Evolutionary conservation across 2,329 filamentous ascomycete genomes (phyloP), one percentile per base, ranked within the genome.

Genomic region (Chaetomium olivaceum): DNA sequence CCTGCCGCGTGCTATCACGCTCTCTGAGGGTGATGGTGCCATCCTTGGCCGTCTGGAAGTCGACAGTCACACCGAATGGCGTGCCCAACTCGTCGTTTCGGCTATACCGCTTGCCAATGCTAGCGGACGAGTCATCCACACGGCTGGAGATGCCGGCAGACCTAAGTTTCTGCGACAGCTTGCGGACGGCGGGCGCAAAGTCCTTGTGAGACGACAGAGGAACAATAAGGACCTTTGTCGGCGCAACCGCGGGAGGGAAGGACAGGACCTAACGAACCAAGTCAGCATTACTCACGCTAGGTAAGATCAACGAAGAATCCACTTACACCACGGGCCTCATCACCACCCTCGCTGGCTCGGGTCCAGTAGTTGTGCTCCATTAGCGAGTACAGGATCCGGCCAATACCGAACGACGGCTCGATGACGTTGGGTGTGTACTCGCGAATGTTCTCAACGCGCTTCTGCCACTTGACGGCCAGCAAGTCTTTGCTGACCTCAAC

Each of bases 311-410:
- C 39, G 21, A 60, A 61, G 56, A 58, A 65, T 54, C 55, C 56
- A 87, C 90, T 85, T 88, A 94, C 92, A 79, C 91, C 90, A 76
- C 93, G 91, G 62, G 92, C 89, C 77, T 95, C 93, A 71, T 94
- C 91, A 69, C 86, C 89, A 71, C 88, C 89, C 60, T 88, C 86
- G 66, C 77, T 83, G 62, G 77, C 83, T 70, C 95, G 91, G 62
- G 89, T 92, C 94, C 95, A 99, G 86, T 93, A 99, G 77, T 87
- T 89, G 80, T 99, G 95, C 82, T 99, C 95, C 76, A 96, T 91
- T 74, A 99, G 82, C 67, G 91, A 89, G 82, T 97, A 98, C 65
- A 98, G 82, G 69, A 98, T 97, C 73, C 94, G 88, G 67, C 94
- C 95, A 74, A 98, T 96, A 83, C 94, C 94, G 74, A 98, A 99